These are phyloP conservation scores for Fusarium floridanum DNA, from an alignment of 2,329 filamentous ascomycete species.

Conservation along the genomic window DNA sequence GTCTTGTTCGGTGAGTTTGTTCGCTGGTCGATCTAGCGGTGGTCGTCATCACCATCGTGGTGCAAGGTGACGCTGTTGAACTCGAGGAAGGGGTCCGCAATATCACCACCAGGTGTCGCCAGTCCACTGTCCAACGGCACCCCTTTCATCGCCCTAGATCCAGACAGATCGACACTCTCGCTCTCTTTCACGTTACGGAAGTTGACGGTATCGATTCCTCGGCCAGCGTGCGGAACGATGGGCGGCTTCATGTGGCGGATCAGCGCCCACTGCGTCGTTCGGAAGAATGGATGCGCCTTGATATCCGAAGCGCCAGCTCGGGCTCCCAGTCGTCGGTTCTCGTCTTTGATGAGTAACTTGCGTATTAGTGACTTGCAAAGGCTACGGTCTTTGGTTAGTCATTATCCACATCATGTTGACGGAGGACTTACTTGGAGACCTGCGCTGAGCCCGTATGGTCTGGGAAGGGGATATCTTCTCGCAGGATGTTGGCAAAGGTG, in stretches of 20 bases:
- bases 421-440: conserved; percentile 95
- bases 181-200: conserved; percentile 99
- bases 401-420: too few species aligned
- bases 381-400: too few species aligned
- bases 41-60: conserved; percentile 88
- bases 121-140: conserved; percentile 89
- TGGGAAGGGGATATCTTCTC: conserved; percentile 96
- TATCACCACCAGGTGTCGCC: conserved; percentile 85
- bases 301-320: conserved; percentile 97
- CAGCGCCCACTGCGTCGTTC: conserved; percentile 94
- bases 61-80: conserved; percentile 99
- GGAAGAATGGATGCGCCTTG: conserved; percentile 96
- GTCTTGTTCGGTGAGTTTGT: neutral
- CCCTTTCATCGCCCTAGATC: conserved; percentile 72
- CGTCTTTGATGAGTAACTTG: conserved; percentile 97
- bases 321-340: conserved; percentile 91
- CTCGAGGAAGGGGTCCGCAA: conserved; percentile 93
- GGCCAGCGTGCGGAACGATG: conserved; percentile 92
- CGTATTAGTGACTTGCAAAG: conserved; percentile 96
- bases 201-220: conserved; percentile 93
- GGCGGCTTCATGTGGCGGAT: conserved; percentile 98
- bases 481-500: conserved; percentile 96
- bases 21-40: conserved; percentile 40
- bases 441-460: conserved; percentile 87
- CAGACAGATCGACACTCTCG: conserved; percentile 88